These are phyloP conservation scores for Aegilops longissima DNA, from an alignment of 176 grass and related monocot genomes.

Conservation along the genomic window DNA sequence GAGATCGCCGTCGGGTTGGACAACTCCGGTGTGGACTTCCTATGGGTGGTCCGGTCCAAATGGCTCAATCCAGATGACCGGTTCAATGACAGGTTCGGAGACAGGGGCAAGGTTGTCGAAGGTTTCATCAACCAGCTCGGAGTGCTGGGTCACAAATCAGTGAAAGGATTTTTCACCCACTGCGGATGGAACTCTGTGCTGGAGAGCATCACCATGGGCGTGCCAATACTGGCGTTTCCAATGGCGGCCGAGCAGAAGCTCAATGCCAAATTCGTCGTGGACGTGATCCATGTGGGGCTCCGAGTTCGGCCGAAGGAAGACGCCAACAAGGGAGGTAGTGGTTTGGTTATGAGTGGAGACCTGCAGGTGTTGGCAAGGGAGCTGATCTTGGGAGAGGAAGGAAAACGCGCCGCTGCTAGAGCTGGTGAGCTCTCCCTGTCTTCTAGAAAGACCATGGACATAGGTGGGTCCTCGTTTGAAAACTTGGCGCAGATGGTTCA, in stretches of 20 bases:
- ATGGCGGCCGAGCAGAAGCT: constrained; percentile 44
- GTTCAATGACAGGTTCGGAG: constrained; percentile 4
- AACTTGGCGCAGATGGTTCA: constrained; percentile 33
- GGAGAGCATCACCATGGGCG: constrained; percentile 35
- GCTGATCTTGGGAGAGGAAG: constrained; percentile 30
- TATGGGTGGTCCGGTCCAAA: constrained; percentile 40
- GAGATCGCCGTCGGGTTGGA: constrained; percentile 42
- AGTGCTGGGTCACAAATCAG: constrained; percentile 19
- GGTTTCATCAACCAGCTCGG: constrained; percentile 42
- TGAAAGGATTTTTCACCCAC: constrained; percentile 42
- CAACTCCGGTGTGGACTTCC: constrained; percentile 33
- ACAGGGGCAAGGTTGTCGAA: constrained; percentile 21
- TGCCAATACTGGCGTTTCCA: constrained; percentile 51
- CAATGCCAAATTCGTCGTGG: constrained; percentile 49
- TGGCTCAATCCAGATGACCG: not conserved
- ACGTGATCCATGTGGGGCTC: constrained; percentile 32
- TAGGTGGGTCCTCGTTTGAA: constrained; percentile 37
- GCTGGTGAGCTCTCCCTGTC: not conserved
- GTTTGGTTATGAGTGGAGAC: constrained; percentile 15
- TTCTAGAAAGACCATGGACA: constrained; percentile 16
- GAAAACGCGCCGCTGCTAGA: constrained; percentile 10
- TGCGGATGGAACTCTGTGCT: constrained; percentile 63
- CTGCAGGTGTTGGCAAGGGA: constrained; percentile 22
- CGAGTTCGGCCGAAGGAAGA: constrained; percentile 20
- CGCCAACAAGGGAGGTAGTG: not conserved